These are phyloP conservation scores for Thermothielavioides terrestris DNA, from an alignment of 495 filamentous ascomycete species.

Conservation along the genomic window DNA sequence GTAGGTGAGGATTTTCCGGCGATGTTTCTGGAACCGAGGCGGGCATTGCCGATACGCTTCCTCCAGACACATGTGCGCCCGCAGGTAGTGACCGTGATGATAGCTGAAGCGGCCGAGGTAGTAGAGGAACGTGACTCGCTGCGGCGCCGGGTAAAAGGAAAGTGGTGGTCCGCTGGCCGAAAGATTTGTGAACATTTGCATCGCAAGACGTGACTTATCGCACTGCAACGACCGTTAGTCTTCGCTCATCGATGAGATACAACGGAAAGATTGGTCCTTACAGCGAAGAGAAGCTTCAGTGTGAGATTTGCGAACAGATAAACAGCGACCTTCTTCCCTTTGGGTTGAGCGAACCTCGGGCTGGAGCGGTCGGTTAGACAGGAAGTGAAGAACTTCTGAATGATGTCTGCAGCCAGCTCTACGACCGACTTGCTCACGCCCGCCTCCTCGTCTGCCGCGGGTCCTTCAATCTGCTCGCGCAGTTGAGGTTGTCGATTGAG, in stretches of 20 bases:
- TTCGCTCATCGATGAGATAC: not conserved
- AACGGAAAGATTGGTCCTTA: constrained; percentile 28
- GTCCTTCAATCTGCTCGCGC: constrained; percentile 46
- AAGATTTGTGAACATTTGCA: constrained; percentile 86
- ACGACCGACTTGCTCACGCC: constrained; percentile 65
- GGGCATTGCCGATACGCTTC: constrained; percentile 75
- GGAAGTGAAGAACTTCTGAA: constrained; percentile 83
- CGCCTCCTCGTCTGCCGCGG: constrained; percentile 42
- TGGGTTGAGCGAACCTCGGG: constrained; percentile 49
- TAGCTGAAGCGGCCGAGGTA: constrained; percentile 89
- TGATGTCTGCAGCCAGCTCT: constrained; percentile 74
- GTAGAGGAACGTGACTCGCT: constrained; percentile 86
- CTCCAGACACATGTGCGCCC: constrained; percentile 63
- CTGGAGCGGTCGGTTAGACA: constrained; percentile 76
- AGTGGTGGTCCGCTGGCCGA: constrained; percentile 72
- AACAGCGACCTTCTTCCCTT: constrained; percentile 79
- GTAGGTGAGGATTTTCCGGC: constrained; percentile 72
- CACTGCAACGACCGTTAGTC: too few species aligned
- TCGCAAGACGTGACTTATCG: constrained; percentile 56
- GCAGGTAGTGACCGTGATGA: constrained; percentile 68
- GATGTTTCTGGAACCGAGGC: constrained; percentile 55
- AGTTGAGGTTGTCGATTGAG: constrained; percentile 70
- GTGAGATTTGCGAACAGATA: constrained; percentile 88
- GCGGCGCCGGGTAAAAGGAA: constrained; percentile 70
- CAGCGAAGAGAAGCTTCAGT: constrained; percentile 79